Evolutionary conservation across 1,284 basidiomycete genomes (phyloP), one percentile per base, ranked within the genome.

Genomic region (Ustilago xerochloae): DNA sequence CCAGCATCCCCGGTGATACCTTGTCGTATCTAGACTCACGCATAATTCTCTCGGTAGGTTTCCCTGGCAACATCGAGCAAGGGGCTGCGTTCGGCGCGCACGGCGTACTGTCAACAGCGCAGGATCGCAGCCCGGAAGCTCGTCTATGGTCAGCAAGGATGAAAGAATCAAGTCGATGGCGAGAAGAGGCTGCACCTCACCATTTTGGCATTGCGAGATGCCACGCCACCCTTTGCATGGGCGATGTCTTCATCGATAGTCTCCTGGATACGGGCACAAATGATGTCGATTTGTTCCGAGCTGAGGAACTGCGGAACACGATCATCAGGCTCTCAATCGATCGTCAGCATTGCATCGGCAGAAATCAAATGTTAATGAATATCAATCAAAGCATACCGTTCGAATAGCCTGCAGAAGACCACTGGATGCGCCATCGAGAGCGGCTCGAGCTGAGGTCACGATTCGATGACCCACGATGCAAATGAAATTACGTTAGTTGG

Each of bases 61-160:
- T 93, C 91, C 8, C 95, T 89, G 0, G 94, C 95, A 4, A 97
- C 92, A 72, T 97, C 94, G 12, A 98, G 89, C 10, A 96, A 87
- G 20, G 89, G 89, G 72, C 93, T 92, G 75, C 88, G 89, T 65
- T 92, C 91, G 1, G 92, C 91, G 84, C 90, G 91, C 47, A 95
- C 91, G 0, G 93, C 93, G 84, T 93, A 96, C 74, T 76, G 24
- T 24, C n/a, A 8, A 49, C 52, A 15, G 28, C 4, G n/a, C 6
- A n/a, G n/a, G n/a, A 47, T 28, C 28, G 53, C 10, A 35, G 45
- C 16, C 22, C 18, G 4, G 41, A 15, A 9, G 20, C 41, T 43
- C n/a, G n/a, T n/a, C n/a, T n/a, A n/a, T n/a, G n/a, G n/a, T n/a
- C n/a, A n/a, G n/a, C n/a, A n/a, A n/a, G 41, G 12, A 13, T 8